A percentile compares a stretch with the other conserved stretches of the same genome.
Evolutionary conservation across 805 yeast species (phyloP).

Genomic region (Teunomyces gatunensis): DNA sequence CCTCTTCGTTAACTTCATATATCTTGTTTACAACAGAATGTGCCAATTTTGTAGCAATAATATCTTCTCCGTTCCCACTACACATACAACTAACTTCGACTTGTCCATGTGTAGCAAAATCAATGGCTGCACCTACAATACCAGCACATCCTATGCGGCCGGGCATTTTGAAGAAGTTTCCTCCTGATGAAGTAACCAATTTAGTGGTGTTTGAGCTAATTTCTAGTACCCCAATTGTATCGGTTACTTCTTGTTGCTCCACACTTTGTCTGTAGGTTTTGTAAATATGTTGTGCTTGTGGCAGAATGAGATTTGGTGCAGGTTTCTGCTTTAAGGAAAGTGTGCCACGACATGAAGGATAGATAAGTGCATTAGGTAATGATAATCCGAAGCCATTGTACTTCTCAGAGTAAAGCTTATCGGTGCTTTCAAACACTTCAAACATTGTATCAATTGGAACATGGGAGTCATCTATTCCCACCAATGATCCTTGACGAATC

Average conservation of each 20-base stretch:
- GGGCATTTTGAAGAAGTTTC: constrained; percentile 47
- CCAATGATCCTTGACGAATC: constrained; percentile 7
- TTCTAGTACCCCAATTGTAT: constrained; percentile 46
- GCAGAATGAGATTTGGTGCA: constrained; percentile 9
- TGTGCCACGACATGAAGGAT: neutral
- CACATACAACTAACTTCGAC: constrained; percentile 36
- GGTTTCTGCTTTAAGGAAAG: neutral
- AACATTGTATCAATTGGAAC: constrained; percentile 32
- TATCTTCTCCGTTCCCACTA: constrained; percentile 60
- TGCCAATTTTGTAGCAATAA: constrained; percentile 43
- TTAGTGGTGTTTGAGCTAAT: constrained; percentile 9
- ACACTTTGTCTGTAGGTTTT: constrained; percentile 3
- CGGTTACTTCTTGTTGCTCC: constrained; percentile 23
- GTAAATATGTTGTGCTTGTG: constrained; percentile 9
- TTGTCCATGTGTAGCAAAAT: constrained; percentile 14
- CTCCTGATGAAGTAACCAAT: constrained; percentile 51
- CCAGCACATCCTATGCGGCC: constrained; percentile 58
- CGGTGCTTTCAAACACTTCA: constrained; percentile 22
- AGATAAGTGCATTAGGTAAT: constrained; percentile 27
- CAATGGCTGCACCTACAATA: constrained; percentile 45
- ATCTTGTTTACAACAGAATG: constrained; percentile 17
- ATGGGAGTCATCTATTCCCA: constrained; percentile 8
- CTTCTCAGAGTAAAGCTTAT: constrained; percentile 5
- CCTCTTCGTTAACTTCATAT: constrained; percentile 13
- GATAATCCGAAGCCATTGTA: constrained; percentile 28